phyloP scores from a whole-genome alignment of 2,329 filamentous ascomycete genomes.

The Aspergillus piperis region DNA sequence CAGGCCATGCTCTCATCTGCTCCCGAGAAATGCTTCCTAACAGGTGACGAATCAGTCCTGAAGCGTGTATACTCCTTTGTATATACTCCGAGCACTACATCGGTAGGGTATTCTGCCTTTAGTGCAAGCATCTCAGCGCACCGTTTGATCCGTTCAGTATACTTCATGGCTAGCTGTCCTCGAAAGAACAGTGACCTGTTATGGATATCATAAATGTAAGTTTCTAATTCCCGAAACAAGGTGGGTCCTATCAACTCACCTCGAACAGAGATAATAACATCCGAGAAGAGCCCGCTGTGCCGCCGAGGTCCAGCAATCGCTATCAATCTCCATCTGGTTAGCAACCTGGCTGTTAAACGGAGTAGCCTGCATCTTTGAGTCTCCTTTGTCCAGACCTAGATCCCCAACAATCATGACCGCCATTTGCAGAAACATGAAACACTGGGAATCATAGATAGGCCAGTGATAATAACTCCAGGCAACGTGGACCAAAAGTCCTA shows the following conservation, averaged over 20 bases:
- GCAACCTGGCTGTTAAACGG: neutral
- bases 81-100: slow-evolving; percentile 7
- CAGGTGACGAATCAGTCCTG: no score
- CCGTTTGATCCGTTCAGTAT: slow-evolving; percentile 10
- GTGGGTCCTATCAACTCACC: neutral
- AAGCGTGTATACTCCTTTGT: neutral
- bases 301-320: neutral
- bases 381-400: neutral
- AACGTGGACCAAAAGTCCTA: slow-evolving; percentile 12
- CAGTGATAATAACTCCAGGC: slow-evolving; percentile 15
- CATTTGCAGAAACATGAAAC: slow-evolving; percentile 9
- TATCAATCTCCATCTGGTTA: neutral
- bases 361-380: neutral
- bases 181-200: slow-evolving; percentile 10
- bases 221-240: no score
- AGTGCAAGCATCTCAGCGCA: neutral
- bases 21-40: neutral
- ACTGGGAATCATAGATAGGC: slow-evolving; percentile 4
- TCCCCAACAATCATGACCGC: slow-evolving; percentile 1
- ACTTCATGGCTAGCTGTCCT: slow-evolving; percentile 8
- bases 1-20: neutral
- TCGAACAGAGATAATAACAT: slow-evolving; percentile 10
- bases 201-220: neutral
- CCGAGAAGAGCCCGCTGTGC: slow-evolving; percentile 11
- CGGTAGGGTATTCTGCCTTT: slow-evolving; percentile 9